Evolutionary conservation across 1,284 basidiomycete genomes (phyloP).

Genomic region (Leccinum solheimii): DNA sequence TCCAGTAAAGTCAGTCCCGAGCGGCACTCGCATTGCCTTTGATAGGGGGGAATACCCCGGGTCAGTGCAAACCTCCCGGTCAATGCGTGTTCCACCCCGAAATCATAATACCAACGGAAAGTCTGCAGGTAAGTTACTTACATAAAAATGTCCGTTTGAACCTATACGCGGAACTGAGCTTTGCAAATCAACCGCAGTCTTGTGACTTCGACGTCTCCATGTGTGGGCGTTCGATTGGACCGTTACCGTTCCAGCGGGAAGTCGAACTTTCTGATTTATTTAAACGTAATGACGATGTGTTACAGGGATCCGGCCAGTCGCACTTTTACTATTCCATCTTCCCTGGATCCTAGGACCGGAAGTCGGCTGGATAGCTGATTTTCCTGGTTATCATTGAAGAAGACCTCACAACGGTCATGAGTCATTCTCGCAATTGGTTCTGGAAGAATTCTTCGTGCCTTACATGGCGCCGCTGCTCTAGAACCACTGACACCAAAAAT

Average conservation of each 20-base stretch:
- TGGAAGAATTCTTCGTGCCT: background rate
- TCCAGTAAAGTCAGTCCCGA: background rate
- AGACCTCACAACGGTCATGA: background rate
- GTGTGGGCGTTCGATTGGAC: background rate
- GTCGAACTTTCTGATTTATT: background rate
- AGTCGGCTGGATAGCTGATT: background rate
- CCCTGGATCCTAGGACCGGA: background rate
- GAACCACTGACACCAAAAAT: background rate
- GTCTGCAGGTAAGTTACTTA: background rate
- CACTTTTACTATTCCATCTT: background rate
- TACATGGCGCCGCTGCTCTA: background rate
- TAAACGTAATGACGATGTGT: background rate
- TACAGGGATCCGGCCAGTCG: background rate
- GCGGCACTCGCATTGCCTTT: background rate
- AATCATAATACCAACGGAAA: background rate
- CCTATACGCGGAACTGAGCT: background rate
- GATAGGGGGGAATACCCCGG: background rate
- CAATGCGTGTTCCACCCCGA: background rate
- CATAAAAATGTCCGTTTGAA: background rate
- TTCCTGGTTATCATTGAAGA: background rate
- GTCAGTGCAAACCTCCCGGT: background rate
- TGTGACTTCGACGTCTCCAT: conserved; percentile 2
- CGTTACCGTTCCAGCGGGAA: background rate
- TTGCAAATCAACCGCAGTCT: background rate
- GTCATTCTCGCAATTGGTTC: background rate